Evolutionary conservation across 192 early-diverging fungal genomes (phyloP).

Genomic region (Kickxella alabastrina): DNA sequence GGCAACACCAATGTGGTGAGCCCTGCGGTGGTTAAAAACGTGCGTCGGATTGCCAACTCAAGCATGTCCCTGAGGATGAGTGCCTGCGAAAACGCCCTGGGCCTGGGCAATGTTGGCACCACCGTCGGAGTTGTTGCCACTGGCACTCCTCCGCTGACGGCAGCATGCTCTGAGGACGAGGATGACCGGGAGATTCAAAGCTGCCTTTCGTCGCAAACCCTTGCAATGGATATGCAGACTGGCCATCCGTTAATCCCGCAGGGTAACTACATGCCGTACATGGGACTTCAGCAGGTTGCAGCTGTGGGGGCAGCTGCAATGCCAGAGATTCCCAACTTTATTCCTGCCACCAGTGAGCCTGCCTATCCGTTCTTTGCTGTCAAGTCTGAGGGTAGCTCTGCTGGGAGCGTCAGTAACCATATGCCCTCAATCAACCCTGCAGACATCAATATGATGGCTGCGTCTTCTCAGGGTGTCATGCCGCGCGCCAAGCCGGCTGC

Average conservation of each 20-base stretch:
- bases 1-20: conserved; percentile 15
- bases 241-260: conserved; percentile 1
- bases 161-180: conserved; percentile 43
- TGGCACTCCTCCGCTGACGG: conserved; percentile 40
- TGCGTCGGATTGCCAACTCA: conserved; percentile 4
- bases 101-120: conserved; percentile 7
- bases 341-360: background rate
- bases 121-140: conserved; percentile 4
- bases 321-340: background rate
- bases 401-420: background rate
- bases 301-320: background rate
- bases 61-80: conserved; percentile 16
- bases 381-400: too few species aligned
- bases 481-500: background rate
- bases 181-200: conserved; percentile 17
- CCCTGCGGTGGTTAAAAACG: conserved; percentile 10
- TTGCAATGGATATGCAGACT: conserved; percentile 7
- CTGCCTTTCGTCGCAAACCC: conserved; percentile 24
- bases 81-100: conserved; percentile 33
- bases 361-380: too few species aligned
- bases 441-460: conserved; percentile 5
- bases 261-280: conserved; percentile 7
- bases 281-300: conserved; percentile 4
- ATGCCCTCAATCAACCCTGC: conserved; percentile 19
- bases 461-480: background rate